These are phyloP conservation scores for Xylariaceae sp. DNA, from an alignment of 2,329 filamentous ascomycete genomes.

Conservation along the genomic window DNA sequence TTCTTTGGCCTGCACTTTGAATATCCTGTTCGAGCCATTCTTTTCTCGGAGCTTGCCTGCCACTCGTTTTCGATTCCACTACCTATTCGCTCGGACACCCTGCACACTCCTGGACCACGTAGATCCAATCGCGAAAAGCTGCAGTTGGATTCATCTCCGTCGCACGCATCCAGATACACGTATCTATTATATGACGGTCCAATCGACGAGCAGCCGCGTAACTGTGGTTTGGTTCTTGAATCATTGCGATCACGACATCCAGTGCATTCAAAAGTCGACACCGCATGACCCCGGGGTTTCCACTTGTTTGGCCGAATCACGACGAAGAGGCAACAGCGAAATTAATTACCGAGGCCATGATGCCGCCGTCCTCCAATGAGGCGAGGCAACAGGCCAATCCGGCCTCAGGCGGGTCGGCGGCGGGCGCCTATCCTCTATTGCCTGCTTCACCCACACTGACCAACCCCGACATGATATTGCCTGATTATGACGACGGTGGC, in stretches of 20 bases:
- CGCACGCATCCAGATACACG: neutral
- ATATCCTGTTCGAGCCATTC: neutral
- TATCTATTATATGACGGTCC: neutral
- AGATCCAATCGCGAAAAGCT: constrained; percentile 4
- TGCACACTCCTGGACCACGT: neutral
- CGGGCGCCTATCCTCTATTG: constrained; percentile 39
- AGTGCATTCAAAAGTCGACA: neutral
- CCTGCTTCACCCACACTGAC: constrained; percentile 81
- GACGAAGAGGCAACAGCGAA: constrained; percentile 13
- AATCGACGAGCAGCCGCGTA: neutral
- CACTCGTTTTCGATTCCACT: constrained; percentile 7
- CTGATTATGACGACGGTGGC: constrained; percentile 59
- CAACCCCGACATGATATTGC: constrained; percentile 92
- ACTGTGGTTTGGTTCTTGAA: constrained; percentile 1
- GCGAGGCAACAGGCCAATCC: constrained; percentile 18
- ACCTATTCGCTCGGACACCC: neutral
- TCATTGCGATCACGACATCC: neutral
- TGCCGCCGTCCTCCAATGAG: constrained; percentile 25
- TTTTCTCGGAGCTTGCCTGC: constrained; percentile 4
- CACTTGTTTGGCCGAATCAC: constrained; percentile 1
- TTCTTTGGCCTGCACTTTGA: neutral
- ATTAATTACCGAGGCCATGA: constrained; percentile 11
- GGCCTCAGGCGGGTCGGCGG: constrained; percentile 15
- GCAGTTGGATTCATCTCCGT: neutral
- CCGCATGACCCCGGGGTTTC: neutral